A percentile compares a stretch with the other conserved stretches of the same genome.
Evolutionary conservation across 2,329 filamentous ascomycete species (phyloP).

Genomic region (Magnaporthiopsis rhizophila): DNA sequence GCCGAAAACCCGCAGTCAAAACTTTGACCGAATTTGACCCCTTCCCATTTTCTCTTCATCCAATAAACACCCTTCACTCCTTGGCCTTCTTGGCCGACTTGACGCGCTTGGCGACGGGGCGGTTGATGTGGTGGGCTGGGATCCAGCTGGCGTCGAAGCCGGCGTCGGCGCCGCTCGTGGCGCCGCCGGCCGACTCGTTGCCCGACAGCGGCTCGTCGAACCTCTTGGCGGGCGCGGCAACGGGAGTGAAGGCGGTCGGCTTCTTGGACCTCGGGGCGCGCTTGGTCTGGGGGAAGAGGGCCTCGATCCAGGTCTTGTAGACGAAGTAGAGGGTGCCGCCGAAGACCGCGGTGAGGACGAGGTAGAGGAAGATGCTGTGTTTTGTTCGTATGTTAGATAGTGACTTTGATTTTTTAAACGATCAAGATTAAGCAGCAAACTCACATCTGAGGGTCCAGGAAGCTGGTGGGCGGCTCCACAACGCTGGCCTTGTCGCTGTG

Average conservation of each 20-base stretch:
- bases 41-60: neutral
- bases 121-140: constrained; percentile 79
- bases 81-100: constrained; percentile 48
- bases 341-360: constrained; percentile 75
- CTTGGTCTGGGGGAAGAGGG: constrained; percentile 89
- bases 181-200: constrained; percentile 61
- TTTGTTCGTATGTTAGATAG: neutral
- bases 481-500: constrained; percentile 79
- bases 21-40: neutral
- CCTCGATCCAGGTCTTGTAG: constrained; percentile 96
- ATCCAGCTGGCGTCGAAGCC: constrained; percentile 91
- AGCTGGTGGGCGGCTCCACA: constrained; percentile 38
- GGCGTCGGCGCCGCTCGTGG: constrained; percentile 60
- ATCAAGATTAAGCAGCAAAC: constrained; percentile 20
- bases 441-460: constrained; percentile 41
- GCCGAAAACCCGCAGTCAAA: neutral
- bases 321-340: constrained; percentile 84
- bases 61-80: constrained; percentile 23
- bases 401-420: too few species aligned
- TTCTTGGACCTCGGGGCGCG: constrained; percentile 52
- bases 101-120: constrained; percentile 63
- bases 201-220: constrained; percentile 58
- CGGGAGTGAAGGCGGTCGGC: constrained; percentile 12
- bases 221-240: constrained; percentile 50
- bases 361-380: constrained; percentile 90